phyloP scores from a whole-genome alignment of 2,329 filamentous ascomycete species.

The Arthrobotrys sphaeroides region DNA sequence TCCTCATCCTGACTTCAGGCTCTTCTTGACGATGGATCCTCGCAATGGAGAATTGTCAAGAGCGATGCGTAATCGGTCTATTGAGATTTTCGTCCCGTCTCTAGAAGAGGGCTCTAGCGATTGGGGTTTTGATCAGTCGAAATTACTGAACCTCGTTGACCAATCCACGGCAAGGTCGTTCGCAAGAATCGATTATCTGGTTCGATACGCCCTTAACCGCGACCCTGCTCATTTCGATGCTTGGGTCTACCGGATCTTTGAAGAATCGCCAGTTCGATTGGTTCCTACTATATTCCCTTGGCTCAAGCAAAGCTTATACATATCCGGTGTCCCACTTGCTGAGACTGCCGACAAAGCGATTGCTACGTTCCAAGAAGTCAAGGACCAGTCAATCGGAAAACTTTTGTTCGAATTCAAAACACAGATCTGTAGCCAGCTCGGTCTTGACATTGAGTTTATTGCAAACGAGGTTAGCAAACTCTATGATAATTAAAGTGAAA shows the following conservation, averaged over 20 bases:
- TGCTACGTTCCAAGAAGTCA: conserved; percentile 20
- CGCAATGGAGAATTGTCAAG: conserved; percentile 91
- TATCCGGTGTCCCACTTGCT: not conserved
- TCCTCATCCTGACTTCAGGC: conserved; percentile 85
- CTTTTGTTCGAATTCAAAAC: conserved; percentile 29
- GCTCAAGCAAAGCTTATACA: not conserved
- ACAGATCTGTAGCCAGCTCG: not conserved
- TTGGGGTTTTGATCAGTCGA: conserved; percentile 15
- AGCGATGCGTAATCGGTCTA: conserved; percentile 93
- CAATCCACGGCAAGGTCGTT: conserved; percentile 32
- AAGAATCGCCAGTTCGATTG: conserved; percentile 8
- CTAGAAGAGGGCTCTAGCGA: conserved; percentile 40
- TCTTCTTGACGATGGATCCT: conserved; percentile 94
- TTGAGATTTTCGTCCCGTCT: conserved; percentile 76
- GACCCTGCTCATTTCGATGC: conserved; percentile 12
- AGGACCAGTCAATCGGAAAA: not conserved
- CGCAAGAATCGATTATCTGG: conserved; percentile 24
- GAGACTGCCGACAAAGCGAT: not conserved
- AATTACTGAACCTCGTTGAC: conserved; percentile 33
- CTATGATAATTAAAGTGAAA: not conserved
- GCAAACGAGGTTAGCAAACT: conserved; percentile 15
- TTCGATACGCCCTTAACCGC: not conserved
- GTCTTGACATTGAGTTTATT: conserved; percentile 2
- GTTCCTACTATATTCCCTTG: not conserved
- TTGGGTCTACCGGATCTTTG: conserved; percentile 41